Base-by-base conservation (phyloP, 495 filamentous ascomycete species). In the Xylaria grammica region DNA sequence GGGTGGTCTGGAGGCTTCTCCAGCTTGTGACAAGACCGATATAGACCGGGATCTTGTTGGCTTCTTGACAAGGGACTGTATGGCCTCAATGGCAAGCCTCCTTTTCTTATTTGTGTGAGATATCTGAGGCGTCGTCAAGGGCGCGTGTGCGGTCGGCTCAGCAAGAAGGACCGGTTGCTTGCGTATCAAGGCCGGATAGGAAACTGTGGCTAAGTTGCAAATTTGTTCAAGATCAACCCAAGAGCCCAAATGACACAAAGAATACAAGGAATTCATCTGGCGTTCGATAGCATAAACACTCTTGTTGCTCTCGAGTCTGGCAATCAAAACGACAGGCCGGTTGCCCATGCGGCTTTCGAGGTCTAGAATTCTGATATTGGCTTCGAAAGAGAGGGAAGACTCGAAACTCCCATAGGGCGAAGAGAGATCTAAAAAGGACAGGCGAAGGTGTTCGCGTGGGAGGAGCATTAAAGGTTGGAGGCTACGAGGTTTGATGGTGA, bases 271-370 rank as follows among this genome's bases (percentile, higher is more conserved):
- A 49, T 75, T 69, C 52, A 82, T 82, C 29, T 91, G 89, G n/a
- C 85, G 77, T 75, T 97, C 93, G 34, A 96, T 73, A 15, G 87
- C 89, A 73, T 89, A 94, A 5, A 91, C 66, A 8, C 80, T 81
- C 24, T 81, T 83, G 69, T 85, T 85, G 9, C 75, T 77, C 40
- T 88, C 82, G 24, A 87, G 79, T 52, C 87, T 81, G 30, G 89
- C 90, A 45, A 92, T 83, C 10, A 97, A 84, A 1, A 96, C 81
- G 38, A 79, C 78, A 29, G 81, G 82, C 6, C 80, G 77, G 19
- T 78, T 74, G 57, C 77, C 74, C 63, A 81, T 73, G 15, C 83
- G 84, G 29, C 82, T 74, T 56, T 88, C 85, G 49, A 83, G 77
- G 60, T 90, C 87, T 24, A 91, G 73, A 27, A 86, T 81, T 48